Conservation (phyloP, 768 basidiomycete genomes). For the Suillus variegatus region DNA sequence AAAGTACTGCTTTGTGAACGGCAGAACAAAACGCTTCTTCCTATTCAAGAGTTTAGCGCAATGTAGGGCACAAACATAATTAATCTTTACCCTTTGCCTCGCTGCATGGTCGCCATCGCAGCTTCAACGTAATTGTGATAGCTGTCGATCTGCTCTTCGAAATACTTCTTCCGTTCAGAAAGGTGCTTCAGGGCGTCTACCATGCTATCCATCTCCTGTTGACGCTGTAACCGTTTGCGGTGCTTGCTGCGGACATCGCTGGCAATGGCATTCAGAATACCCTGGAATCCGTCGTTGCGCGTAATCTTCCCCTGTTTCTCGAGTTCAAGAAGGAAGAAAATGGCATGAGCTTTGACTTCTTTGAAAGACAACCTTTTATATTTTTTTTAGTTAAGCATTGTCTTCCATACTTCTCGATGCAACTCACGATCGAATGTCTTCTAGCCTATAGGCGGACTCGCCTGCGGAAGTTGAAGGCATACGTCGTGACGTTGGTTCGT, state of each 20-base stretch:
- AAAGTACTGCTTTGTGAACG: slow-evolving; percentile 91
- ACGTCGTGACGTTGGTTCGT: slow-evolving; percentile 63
- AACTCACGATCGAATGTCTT: slow-evolving; percentile 90
- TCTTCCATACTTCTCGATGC: background rate
- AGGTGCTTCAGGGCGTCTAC: slow-evolving; percentile 80
- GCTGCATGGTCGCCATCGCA: slow-evolving; percentile 93
- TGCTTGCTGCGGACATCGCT: slow-evolving; percentile 97
- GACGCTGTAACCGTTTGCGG: slow-evolving; percentile 87
- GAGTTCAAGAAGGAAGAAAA: slow-evolving; percentile 83
- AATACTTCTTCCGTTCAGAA: slow-evolving; percentile 82
- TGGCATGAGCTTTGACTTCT: slow-evolving; percentile 89
- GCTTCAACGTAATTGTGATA: slow-evolving; percentile 92
- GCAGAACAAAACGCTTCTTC: slow-evolving; percentile 89
- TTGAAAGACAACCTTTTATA: slow-evolving; percentile 77
- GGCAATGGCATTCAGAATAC: slow-evolving; percentile 92
- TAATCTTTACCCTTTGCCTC: slow-evolving; percentile 75
- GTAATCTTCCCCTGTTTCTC: slow-evolving; percentile 82
- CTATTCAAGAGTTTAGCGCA: slow-evolving; percentile 40
- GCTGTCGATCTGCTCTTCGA: slow-evolving; percentile 89
- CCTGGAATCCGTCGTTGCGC: slow-evolving; percentile 87
- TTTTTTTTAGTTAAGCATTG: slow-evolving; percentile 10
- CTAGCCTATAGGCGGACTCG: slow-evolving; percentile 84
- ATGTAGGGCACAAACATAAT: background rate
- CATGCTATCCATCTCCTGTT: slow-evolving; percentile 91
- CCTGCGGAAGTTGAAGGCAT: slow-evolving; percentile 74